Conservation (phyloP, 2,329 filamentous ascomycete species). For the Xylariaceae sp. region DNA sequence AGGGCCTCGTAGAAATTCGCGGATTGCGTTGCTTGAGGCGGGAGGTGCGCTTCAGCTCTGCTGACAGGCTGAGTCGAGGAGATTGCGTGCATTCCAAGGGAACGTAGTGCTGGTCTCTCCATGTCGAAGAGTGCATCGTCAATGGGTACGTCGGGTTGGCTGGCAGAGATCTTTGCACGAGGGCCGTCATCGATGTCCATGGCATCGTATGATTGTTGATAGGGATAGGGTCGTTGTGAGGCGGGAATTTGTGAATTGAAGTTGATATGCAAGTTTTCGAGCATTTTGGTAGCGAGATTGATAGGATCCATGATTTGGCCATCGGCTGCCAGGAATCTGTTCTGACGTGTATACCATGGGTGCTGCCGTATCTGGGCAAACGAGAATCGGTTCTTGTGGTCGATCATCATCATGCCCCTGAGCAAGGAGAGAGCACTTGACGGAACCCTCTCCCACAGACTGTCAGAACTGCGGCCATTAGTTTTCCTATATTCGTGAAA, state of each 20-base stretch:
- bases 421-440: slow-evolving; percentile 72
- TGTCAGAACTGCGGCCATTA: slow-evolving; percentile 76
- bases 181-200: slow-evolving; percentile 66
- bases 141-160: slow-evolving; percentile 77
- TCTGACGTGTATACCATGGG: slow-evolving; percentile 88
- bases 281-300: slow-evolving; percentile 87
- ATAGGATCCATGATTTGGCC: slow-evolving; percentile 76
- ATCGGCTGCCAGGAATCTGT: slow-evolving; percentile 68
- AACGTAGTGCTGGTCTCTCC: slow-evolving; percentile 67
- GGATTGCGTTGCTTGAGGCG: slow-evolving; percentile 31
- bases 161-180: slow-evolving; percentile 62
- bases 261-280: slow-evolving; percentile 85
- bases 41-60: slow-evolving; percentile 34
- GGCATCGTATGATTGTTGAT: slow-evolving; percentile 43
- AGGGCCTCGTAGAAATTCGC: slow-evolving; percentile 56
- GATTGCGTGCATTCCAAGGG: slow-evolving; percentile 40
- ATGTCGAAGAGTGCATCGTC: slow-evolving; percentile 79
- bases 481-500: slow-evolving; percentile 81
- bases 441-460: slow-evolving; percentile 79
- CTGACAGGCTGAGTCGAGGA: slow-evolving; percentile 49
- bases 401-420: slow-evolving; percentile 87
- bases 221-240: slow-evolving; percentile 22
- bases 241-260: slow-evolving; percentile 65
- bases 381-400: slow-evolving; percentile 71
- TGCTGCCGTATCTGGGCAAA: slow-evolving; percentile 83